Percentiles rank a stretch among this genome's conserved stretches.
These are phyloP conservation scores for Coemansia sp. DNA, from an alignment of 192 early-diverging fungal genomes.

Conservation along the genomic window DNA sequence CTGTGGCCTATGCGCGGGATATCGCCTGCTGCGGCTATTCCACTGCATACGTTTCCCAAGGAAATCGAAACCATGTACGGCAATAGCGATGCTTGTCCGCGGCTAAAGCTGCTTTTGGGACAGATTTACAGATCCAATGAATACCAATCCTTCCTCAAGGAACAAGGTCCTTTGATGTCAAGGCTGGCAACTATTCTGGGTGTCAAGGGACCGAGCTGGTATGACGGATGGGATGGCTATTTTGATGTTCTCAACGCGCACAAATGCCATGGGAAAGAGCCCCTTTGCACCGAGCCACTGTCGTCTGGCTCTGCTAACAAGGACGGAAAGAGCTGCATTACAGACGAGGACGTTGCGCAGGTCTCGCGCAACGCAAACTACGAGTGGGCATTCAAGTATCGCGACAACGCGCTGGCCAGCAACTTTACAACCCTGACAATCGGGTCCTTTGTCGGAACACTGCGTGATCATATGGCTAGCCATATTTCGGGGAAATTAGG, in stretches of 20 bases:
- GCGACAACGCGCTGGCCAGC: conserved; percentile 33
- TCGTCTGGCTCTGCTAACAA: conserved; percentile 15
- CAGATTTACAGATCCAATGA: conserved; percentile 12
- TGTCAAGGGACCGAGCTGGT: conserved; percentile 30
- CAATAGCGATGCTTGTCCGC: conserved; percentile 51
- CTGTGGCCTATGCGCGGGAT: conserved; percentile 49
- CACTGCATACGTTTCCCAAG: conserved; percentile 52
- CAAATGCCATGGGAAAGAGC: conserved; percentile 32
- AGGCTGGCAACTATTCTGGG: conserved; percentile 35
- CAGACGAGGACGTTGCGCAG: conserved; percentile 36
- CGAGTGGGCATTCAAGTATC: conserved; percentile 31
- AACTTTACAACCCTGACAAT: conserved; percentile 35
- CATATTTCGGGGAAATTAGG: conserved; percentile 29
- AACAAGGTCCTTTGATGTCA: conserved; percentile 40
- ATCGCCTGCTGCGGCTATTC: conserved; percentile 19
- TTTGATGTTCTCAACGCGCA: conserved; percentile 47
- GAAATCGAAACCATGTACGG: conserved; percentile 54
- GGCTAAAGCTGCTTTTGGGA: conserved; percentile 4
- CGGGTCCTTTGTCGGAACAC: conserved; percentile 53
- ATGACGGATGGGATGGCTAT: conserved; percentile 31
- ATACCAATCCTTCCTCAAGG: conserved; percentile 41
- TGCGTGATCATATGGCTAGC: conserved; percentile 37
- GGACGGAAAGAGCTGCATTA: conserved; percentile 17
- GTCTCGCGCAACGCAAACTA: conserved; percentile 42
- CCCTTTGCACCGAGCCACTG: conserved; percentile 24